Evolutionary conservation across 2,329 filamentous ascomycete species (phyloP).

Genomic region (Aspergillus fructus): DNA sequence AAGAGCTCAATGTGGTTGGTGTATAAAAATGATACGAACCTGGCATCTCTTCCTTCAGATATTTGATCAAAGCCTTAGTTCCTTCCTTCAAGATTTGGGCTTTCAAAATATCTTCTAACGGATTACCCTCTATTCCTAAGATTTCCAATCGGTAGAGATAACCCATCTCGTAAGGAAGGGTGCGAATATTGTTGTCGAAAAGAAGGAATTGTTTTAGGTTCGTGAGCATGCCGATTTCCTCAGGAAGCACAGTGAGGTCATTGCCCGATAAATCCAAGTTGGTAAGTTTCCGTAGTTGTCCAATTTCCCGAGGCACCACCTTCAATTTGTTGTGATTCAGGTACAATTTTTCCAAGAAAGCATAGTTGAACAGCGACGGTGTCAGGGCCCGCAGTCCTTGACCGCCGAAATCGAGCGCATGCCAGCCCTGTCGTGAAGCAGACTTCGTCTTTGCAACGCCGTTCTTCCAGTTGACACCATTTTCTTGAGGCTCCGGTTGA

Average conservation of each 20-base stretch:
- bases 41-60: constrained; percentile 79
- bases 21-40: constrained; percentile 58
- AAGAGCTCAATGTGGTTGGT: not conserved
- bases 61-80: constrained; percentile 78
- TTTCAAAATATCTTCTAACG: constrained; percentile 72
- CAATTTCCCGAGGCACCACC: constrained; percentile 75
- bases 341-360: constrained; percentile 87
- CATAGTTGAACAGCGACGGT: constrained; percentile 77
- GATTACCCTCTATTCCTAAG: constrained; percentile 90
- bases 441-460: constrained; percentile 63
- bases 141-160: constrained; percentile 85
- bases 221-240: constrained; percentile 95
- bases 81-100: constrained; percentile 83
- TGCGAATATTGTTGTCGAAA: constrained; percentile 85
- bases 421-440: constrained; percentile 73
- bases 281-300: constrained; percentile 75
- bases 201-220: constrained; percentile 81
- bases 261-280: constrained; percentile 89
- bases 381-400: constrained; percentile 86
- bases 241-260: constrained; percentile 74
- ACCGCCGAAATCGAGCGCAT: constrained; percentile 91
- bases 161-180: constrained; percentile 81
- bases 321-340: constrained; percentile 90
- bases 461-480: constrained; percentile 58
- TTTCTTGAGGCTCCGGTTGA: constrained; percentile 50